phyloP scores from a whole-genome alignment of 2,329 filamentous ascomycete genomes.

The Sphaerulina musiva region DNA sequence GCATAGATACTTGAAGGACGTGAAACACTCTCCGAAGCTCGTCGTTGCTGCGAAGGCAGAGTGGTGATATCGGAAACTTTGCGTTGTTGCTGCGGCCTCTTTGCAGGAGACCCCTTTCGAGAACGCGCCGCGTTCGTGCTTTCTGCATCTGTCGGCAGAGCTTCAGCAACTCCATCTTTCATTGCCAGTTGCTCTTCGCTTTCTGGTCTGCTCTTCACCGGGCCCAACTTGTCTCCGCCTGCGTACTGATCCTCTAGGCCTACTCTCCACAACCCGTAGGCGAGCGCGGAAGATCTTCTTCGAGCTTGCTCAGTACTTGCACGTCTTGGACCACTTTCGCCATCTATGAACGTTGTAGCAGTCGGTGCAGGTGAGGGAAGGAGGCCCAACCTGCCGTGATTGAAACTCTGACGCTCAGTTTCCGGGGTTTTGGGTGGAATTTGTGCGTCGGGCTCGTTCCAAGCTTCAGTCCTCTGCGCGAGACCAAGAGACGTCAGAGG shows the following conservation, averaged over 20 bases:
- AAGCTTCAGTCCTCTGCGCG: constrained; percentile 20
- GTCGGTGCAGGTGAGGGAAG: constrained; percentile 28
- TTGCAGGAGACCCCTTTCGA: neutral
- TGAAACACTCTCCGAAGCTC: neutral
- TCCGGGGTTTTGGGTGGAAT: constrained; percentile 17
- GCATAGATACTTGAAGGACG: neutral
- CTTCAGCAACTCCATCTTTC: neutral
- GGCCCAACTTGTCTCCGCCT: constrained; percentile 4
- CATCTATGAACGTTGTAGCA: constrained; percentile 15
- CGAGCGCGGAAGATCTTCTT: constrained; percentile 10
- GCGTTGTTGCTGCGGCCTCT: constrained; percentile 19
- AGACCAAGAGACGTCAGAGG: neutral
- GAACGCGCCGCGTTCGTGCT: neutral
- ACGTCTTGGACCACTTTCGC: constrained; percentile 4
- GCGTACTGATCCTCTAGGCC: constrained; percentile 8
- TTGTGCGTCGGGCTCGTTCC: constrained; percentile 23
- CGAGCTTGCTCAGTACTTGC: constrained; percentile 6
- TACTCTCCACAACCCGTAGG: constrained; percentile 3
- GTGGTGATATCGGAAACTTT: constrained; percentile 24
- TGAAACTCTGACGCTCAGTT: constrained; percentile 1
- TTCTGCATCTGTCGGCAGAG: neutral
- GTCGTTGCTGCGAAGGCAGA: constrained; percentile 15
- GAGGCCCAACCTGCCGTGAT: constrained; percentile 23
- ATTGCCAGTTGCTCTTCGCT: constrained; percentile 1
- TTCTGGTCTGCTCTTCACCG: constrained; percentile 7